Base-by-base conservation (phyloP, 768 basidiomycete genomes). In the Tephrocybe sp. region DNA sequence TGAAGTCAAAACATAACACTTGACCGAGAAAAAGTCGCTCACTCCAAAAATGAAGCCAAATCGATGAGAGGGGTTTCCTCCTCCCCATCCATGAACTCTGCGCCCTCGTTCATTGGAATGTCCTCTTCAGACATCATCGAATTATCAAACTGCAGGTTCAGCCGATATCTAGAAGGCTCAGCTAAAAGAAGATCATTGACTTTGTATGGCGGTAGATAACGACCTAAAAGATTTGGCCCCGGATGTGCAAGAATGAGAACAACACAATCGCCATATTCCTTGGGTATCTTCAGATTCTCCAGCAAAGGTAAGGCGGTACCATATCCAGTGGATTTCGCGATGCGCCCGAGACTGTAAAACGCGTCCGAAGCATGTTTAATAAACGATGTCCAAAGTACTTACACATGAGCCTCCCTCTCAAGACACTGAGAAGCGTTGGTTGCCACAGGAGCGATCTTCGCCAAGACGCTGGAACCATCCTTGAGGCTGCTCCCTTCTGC, bases 41-140 rank as follows among this genome's bases (percentile, higher is more conserved):
- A 86, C 85, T 89, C 86, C 2, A 89, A 72, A 65, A 88, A 89
- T 0, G 84, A 80, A 12, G 85, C 85, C 14, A 89, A 69, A 63
- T 89, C 87, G 83, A 89, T 87, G 45, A 86, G 78, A 60, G 79
- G 72, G 48, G 79, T 81, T 48, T 81, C 83, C 41, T 70, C 62
- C 39, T 79, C 79, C 48, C 77, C 77, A 12, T 71, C 65, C 5
- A 69, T 76, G 61, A 64, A 68, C 2, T 46, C 47, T 22, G 35
- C 32, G 9, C 33, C 46, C 26, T 54, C 79, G 49, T 78, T 76
- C 62, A 65, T 69, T 8, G 31, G 26, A 11, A 41, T 41, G 9
- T 52, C 51, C 22, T 47, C 51, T 42, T 52, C 51, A 42, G 22
- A 9, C n/a, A 35, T 38, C 76, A 82, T 80, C 56, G 73, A 74